Evolutionary conservation across 164 flowering plant genomes (phyloP).

Genomic region (Stephania yunnanensis): DNA sequence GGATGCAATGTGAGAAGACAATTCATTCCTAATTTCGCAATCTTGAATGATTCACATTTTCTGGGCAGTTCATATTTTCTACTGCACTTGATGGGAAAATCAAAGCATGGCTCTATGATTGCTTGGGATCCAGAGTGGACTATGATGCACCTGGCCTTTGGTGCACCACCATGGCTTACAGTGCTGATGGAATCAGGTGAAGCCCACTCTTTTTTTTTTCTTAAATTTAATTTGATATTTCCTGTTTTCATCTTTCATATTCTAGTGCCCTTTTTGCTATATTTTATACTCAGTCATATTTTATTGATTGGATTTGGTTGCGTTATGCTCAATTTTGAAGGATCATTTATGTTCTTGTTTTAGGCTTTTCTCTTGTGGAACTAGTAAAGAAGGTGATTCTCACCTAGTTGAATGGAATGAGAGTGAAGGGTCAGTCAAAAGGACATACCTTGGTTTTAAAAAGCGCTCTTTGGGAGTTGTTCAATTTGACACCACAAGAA

Average conservation of each 20-base stretch:
- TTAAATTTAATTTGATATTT: background rate
- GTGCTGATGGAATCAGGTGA: conserved; percentile 56
- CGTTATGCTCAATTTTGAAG: background rate
- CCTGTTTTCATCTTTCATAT: background rate
- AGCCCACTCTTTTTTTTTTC: background rate
- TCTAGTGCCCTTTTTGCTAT: background rate
- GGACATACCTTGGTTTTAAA: conserved; percentile 38
- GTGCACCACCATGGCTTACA: conserved; percentile 51
- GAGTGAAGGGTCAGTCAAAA: conserved; percentile 43
- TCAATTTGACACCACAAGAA: conserved; percentile 48
- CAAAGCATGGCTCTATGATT: conserved; percentile 54
- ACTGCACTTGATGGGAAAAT: conserved; percentile 60
- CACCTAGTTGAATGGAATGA: conserved; percentile 51
- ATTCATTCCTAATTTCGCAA: background rate
- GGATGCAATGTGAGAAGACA: background rate
- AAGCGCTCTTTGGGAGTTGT: conserved; percentile 43
- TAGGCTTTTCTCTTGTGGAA: conserved; percentile 53
- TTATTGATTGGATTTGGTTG: background rate
- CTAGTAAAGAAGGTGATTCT: conserved; percentile 49
- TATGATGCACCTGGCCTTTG: conserved; percentile 52
- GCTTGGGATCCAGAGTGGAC: conserved; percentile 45
- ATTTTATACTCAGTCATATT: background rate
- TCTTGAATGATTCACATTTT: background rate
- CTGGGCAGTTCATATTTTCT: conserved; percentile 48
- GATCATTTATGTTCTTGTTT: background rate